Percentiles rank a stretch among this genome's conserved stretches.
phyloP scores from a whole-genome alignment of 257 asterid genomes.

The Solanum medicagineum region DNA sequence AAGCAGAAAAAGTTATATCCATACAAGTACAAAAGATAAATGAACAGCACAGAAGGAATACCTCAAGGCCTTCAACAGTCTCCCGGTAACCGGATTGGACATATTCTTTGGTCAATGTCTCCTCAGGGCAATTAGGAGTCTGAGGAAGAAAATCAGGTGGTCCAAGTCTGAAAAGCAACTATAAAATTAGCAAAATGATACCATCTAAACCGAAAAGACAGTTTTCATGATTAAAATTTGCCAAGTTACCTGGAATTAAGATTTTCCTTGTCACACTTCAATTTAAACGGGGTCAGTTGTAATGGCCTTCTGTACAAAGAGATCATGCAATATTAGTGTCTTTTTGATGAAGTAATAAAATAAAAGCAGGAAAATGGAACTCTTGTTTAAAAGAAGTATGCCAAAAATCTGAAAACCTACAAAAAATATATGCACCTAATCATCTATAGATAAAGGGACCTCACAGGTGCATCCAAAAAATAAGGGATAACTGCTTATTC shows the following conservation, averaged over 20 bases:
- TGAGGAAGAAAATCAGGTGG: conserved; percentile 92
- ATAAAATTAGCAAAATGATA: not conserved
- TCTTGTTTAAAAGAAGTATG: not conserved
- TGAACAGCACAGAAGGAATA: conserved; percentile 2
- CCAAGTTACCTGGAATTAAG: conserved; percentile 27
- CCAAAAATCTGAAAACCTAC: not conserved
- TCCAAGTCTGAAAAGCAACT: conserved; percentile 59
- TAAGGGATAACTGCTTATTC: not conserved
- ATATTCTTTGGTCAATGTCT: conserved; percentile 77
- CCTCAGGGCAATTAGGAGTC: conserved; percentile 85
- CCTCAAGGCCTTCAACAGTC: conserved; percentile 95
- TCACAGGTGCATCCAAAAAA: not conserved
- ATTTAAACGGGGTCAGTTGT: conserved; percentile 51
- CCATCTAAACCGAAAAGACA: not conserved
- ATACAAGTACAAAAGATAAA: not conserved
- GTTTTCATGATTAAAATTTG: not conserved
- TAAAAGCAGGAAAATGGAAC: not conserved
- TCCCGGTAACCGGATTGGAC: conserved; percentile 82
- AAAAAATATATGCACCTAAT: not conserved
- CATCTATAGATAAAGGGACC: not conserved
- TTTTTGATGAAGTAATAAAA: not conserved
- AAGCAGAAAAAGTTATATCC: not conserved
- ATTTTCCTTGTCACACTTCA: conserved; percentile 67
- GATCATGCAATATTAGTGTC: not conserved
- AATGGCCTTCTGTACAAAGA: conserved; percentile 51